Conservation (phyloP, 2,329 filamentous ascomycete species). For the Colletotrichum kahawae region DNA sequence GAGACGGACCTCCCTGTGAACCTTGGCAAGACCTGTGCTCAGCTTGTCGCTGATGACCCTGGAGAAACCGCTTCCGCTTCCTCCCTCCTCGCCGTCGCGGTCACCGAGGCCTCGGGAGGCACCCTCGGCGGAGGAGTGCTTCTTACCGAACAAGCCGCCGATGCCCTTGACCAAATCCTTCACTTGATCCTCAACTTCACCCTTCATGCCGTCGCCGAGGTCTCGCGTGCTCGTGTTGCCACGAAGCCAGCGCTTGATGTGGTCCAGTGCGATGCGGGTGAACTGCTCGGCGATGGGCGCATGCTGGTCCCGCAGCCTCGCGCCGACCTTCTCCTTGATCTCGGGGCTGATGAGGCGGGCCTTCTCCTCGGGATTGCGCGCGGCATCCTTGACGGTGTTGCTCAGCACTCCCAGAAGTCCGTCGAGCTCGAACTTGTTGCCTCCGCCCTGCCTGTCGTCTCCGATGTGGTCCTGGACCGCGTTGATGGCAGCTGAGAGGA, state of each 20-base stretch:
- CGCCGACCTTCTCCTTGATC: slow-evolving; percentile 49
- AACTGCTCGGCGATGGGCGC: slow-evolving; percentile 50
- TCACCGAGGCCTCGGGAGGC: slow-evolving; percentile 35
- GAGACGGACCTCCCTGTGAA: slow-evolving; percentile 49
- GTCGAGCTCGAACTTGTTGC: slow-evolving; percentile 43
- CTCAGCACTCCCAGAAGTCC: slow-evolving; percentile 47
- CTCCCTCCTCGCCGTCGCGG: slow-evolving; percentile 28
- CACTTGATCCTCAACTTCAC: slow-evolving; percentile 48
- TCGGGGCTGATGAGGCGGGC: slow-evolving; percentile 49
- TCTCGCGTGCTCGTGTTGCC: slow-evolving; percentile 46
- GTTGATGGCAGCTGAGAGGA: slow-evolving; percentile 46
- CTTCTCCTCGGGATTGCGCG: slow-evolving; percentile 51
- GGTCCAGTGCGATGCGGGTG: slow-evolving; percentile 48
- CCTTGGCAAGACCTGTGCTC: slow-evolving; percentile 46
- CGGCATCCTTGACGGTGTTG: slow-evolving; percentile 46
- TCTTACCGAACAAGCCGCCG: slow-evolving; percentile 44
- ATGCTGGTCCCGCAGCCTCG: slow-evolving; percentile 45
- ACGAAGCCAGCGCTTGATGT: slow-evolving; percentile 50
- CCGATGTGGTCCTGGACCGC: slow-evolving; percentile 46
- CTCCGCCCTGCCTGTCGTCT: slow-evolving; percentile 30
- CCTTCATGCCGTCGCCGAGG: slow-evolving; percentile 47
- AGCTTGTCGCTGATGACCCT: slow-evolving; percentile 52
- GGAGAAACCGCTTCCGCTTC: slow-evolving; percentile 43
- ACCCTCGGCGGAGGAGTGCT: slow-evolving; percentile 33
- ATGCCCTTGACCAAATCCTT: slow-evolving; percentile 50